Evolutionary conservation across 108 stramenopile species (phyloP).

Genomic region (Nitzschia putrida): DNA sequence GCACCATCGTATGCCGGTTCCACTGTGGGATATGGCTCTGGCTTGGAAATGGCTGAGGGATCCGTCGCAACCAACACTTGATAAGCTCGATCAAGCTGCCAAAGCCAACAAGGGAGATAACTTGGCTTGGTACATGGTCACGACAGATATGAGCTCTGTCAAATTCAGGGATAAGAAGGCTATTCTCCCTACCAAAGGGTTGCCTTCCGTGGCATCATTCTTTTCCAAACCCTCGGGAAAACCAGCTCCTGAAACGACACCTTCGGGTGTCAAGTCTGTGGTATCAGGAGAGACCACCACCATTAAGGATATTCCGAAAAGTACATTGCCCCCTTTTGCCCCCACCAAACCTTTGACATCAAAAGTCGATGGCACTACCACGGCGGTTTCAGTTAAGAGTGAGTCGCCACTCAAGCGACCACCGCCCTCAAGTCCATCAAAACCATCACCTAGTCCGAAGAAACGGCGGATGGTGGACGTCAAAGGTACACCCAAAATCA

Average conservation of each 20-base stretch:
- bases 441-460: too few species aligned
- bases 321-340: too few species aligned
- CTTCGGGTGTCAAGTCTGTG: too few species aligned
- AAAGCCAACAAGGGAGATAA: background rate
- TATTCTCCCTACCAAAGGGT: slow-evolving; percentile 34
- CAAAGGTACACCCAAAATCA: too few species aligned
- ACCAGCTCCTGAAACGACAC: background rate
- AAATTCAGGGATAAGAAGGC: slow-evolving; percentile 38
- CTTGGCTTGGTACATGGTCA: slow-evolving; percentile 59
- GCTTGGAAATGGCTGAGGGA: slow-evolving; percentile 62
- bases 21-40: slow-evolving; percentile 54
- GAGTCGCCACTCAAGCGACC: too few species aligned
- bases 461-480: too few species aligned
- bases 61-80: slow-evolving; percentile 44
- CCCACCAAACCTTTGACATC: too few species aligned
- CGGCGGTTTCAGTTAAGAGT: too few species aligned
- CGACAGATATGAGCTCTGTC: slow-evolving; percentile 47
- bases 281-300: too few species aligned
- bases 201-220: slow-evolving; percentile 32
- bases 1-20: slow-evolving; percentile 74
- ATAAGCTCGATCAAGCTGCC: slow-evolving; percentile 35
- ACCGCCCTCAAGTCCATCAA: too few species aligned
- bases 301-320: too few species aligned
- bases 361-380: too few species aligned
- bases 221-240: slow-evolving; percentile 19